Evolutionary conservation across 2,329 filamentous ascomycete species (phyloP).

Genomic region (Colletotrichum sp.): DNA sequence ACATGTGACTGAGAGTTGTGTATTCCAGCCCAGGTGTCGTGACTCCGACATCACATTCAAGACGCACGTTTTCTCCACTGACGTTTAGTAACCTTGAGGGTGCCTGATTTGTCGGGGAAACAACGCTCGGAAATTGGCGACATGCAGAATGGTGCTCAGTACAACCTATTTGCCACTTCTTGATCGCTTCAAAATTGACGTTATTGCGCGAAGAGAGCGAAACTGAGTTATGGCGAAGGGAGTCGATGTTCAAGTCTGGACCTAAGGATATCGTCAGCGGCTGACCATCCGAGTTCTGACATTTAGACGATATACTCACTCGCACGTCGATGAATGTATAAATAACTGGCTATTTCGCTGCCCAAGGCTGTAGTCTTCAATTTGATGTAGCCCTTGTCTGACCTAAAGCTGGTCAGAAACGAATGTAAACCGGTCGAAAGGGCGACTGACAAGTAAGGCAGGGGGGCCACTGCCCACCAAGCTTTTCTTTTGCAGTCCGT

Average conservation of each 20-base stretch:
- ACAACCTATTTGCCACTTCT: background rate
- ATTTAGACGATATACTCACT: background rate
- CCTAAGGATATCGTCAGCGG: background rate
- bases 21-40: background rate
- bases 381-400: background rate
- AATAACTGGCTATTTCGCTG: background rate
- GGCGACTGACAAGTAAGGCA: background rate
- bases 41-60: background rate
- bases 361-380: background rate
- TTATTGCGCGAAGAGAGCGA: background rate
- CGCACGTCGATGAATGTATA: background rate
- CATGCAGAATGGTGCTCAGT: background rate
- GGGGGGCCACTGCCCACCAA: background rate
- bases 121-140: background rate
- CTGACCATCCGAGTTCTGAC: fast-evolving
- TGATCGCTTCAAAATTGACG: background rate
- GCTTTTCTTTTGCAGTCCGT: background rate
- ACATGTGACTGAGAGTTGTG: background rate
- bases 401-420: background rate
- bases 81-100: background rate
- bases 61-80: background rate
- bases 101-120: background rate
- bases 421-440: background rate
- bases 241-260: background rate
- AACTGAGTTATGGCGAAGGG: background rate